phyloP scores from a whole-genome alignment of 352 stramenopile genomes.

The Phytophthora pluvialis region DNA sequence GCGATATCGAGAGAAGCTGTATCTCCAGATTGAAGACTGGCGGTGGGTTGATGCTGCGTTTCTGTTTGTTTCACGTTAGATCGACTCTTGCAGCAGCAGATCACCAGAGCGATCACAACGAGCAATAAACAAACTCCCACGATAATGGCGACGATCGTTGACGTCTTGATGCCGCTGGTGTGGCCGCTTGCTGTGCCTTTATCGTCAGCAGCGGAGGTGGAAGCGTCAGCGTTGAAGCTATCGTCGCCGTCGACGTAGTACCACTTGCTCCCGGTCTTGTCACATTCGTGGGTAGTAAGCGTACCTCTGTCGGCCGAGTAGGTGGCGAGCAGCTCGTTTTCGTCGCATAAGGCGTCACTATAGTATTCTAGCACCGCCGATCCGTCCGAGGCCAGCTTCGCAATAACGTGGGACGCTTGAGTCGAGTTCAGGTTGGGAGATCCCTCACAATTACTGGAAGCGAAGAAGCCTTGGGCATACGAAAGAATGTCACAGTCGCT shows the following conservation, averaged over 20 bases:
- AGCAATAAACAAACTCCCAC: conserved; percentile 12
- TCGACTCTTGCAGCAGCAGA: conserved; percentile 26
- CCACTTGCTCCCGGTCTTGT: conserved; percentile 26
- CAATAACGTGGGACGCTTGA: conserved; percentile 20
- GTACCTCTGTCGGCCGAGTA: conserved; percentile 19
- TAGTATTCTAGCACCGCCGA: conserved; percentile 32
- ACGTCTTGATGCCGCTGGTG: conserved; percentile 7
- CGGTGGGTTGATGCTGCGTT: conserved; percentile 19
- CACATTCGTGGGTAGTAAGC: conserved; percentile 19
- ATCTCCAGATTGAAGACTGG: conserved; percentile 24
- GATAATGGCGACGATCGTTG: conserved; percentile 17
- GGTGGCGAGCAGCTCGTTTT: neutral
- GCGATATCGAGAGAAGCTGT: conserved; percentile 26
- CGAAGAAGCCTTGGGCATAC: conserved; percentile 24
- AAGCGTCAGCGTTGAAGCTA: neutral
- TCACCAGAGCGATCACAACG: conserved; percentile 7
- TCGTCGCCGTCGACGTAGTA: conserved; percentile 31
- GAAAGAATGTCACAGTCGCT: conserved; percentile 14
- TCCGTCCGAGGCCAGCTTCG: conserved; percentile 24
- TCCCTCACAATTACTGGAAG: conserved; percentile 29
- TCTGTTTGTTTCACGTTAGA: conserved; percentile 17
- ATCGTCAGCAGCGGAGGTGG: neutral
- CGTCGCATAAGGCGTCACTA: conserved; percentile 17
- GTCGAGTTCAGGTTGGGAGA: conserved; percentile 27
- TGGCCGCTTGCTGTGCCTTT: neutral